Conservation (phyloP, 1,139 yeast species). For the Candida sp. region DNA sequence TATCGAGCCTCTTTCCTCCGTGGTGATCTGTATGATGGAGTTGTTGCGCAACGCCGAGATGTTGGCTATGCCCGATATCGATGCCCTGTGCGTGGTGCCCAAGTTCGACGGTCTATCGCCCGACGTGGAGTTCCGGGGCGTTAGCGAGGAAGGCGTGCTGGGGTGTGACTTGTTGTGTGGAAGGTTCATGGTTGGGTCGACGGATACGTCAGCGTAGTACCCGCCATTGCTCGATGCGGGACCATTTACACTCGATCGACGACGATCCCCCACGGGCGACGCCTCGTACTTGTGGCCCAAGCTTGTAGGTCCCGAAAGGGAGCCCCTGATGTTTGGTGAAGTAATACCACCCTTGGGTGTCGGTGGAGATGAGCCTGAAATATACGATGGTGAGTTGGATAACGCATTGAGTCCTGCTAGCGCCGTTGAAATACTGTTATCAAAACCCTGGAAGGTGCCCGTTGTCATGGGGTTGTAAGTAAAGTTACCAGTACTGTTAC, state of each 20-base stretch:
- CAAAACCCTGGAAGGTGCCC: constrained; percentile 48
- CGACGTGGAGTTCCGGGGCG: constrained; percentile 42
- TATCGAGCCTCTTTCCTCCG: constrained; percentile 43
- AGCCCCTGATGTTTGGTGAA: constrained; percentile 3
- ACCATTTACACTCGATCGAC: constrained; percentile 29
- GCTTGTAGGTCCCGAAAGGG: constrained; percentile 4
- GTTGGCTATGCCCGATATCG: constrained; percentile 4
- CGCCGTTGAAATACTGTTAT: constrained; percentile 46
- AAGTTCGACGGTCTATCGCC: constrained; percentile 7
- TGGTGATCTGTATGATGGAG: constrained; percentile 47
- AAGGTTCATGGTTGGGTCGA: constrained; percentile 53
- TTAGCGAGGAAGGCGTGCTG: constrained; percentile 32
- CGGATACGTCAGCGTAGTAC: constrained; percentile 49
- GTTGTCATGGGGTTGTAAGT: constrained; percentile 41
- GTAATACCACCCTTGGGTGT: constrained; percentile 6
- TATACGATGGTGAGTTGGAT: constrained; percentile 39
- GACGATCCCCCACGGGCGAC: constrained; percentile 32
- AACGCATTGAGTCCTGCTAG: constrained; percentile 53
- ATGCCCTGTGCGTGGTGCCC: constrained; percentile 3
- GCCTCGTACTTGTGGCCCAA: constrained; percentile 15
- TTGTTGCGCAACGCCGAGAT: constrained; percentile 34
- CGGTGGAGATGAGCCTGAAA: constrained; percentile 35
- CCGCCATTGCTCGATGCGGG: constrained; percentile 41
- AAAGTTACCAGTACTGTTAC: constrained; percentile 15
- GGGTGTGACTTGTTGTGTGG: constrained; percentile 51